These are phyloP conservation scores for Zygosaccharomyces pseudobailii DNA, from an alignment of 1,139 yeast species.

Conservation along the genomic window DNA sequence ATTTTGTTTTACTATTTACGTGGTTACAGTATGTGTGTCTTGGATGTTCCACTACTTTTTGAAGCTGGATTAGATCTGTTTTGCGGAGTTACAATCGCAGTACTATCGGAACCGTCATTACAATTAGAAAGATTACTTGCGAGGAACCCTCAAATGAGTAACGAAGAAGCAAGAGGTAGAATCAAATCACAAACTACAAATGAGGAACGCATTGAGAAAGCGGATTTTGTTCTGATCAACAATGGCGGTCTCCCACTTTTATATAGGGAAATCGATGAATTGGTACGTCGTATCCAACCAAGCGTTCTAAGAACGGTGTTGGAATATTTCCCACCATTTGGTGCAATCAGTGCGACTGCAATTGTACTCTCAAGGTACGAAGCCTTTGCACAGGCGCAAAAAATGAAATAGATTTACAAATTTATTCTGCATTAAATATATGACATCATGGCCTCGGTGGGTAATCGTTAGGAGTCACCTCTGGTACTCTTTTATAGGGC, in stretches of 20 bases:
- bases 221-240: conserved; percentile 70
- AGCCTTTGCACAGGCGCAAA: conserved; percentile 9
- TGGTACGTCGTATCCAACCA: conserved; percentile 48
- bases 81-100: conserved; percentile 71
- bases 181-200: conserved; percentile 74
- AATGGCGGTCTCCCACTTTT: conserved; percentile 49
- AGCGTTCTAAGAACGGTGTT: conserved; percentile 36
- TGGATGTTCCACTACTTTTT: conserved; percentile 87
- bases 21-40: conserved; percentile 52
- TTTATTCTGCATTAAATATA: conserved; percentile 1
- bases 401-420: conserved; percentile 8
- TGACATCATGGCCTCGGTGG: conserved; percentile 22
- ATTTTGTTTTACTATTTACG: conserved; percentile 53
- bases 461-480: conserved; percentile 28
- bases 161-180: conserved; percentile 65
- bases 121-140: conserved; percentile 60
- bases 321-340: conserved; percentile 55
- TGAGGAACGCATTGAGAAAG: conserved; percentile 49
- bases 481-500: conserved; percentile 33
- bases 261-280: conserved; percentile 42
- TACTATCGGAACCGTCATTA: conserved; percentile 48
- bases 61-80: conserved; percentile 67
- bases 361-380: conserved; percentile 22
- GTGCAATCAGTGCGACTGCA: conserved; percentile 49
- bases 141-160: conserved; percentile 64